Base-by-base conservation (phyloP, 352 stramenopile genomes). In the Lagenidium giganteum region DNA sequence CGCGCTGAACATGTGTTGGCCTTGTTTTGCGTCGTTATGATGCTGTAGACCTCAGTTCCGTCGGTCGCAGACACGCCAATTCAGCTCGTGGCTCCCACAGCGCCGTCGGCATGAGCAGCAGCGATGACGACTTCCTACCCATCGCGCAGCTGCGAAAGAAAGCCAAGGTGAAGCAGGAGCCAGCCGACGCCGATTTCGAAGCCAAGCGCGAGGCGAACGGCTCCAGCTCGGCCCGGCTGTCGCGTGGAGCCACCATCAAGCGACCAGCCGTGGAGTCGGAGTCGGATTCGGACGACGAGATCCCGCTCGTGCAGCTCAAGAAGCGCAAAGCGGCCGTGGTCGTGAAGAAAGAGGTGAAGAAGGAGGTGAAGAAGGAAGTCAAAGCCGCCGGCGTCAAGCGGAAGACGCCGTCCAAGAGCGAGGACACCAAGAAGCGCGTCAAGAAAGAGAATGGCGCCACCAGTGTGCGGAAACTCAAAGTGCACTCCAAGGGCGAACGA, bases 401-500 rank as follows among this genome's bases (percentile, higher is more conserved):
- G 11, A 81, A 83, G 41, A 54, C 62, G 24, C 41, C 64, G 17
- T 29, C 52, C 4, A 30, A 13, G 28, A 49, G 21, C 30, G 26
- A 32, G 9, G 41, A 35, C 5, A 42, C 35, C 25, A 69, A 62
- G 33, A 40, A 67, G 29, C 37, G 30, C 44, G 37, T 68, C 34
- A 89, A 86, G 62, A 69, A 48, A 11, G 73, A 79, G 44, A 66
- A 63, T 31, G 53, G 47, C 4, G 27, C 25, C 2, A 64, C 24
- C 3, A 81, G 69, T 17, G 61, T 91, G 46, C 74, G 78, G 24
- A 95, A 95, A 55, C 71, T 98, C 30, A 98, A 98, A 60, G 76
- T 96, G 39, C 73, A 97, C 25, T 96, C 92, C 31, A 97, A 96
- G 53, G 60, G 79, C 30, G 94, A 98, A 63, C 82, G 87, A 9